Evolutionary conservation across 345 rosid species (phyloP).

Genomic region (Eucalyptus erythrocorys): DNA sequence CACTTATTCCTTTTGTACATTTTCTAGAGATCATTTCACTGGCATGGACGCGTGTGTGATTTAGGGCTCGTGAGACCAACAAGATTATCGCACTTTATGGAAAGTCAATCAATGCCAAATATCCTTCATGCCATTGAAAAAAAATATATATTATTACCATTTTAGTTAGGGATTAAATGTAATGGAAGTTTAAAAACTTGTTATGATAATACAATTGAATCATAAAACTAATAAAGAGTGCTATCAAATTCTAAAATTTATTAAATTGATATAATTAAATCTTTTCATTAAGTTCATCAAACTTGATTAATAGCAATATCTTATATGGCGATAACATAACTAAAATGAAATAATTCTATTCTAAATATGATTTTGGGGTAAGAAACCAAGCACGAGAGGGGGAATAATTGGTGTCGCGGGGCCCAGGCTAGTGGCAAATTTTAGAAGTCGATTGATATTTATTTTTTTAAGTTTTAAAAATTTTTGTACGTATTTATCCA

Average conservation of each 20-base stretch:
- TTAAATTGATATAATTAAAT: too few relatives aligned
- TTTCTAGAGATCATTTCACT: not conserved
- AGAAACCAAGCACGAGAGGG: not conserved
- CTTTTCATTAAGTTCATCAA: too few relatives aligned
- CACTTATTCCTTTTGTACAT: not conserved
- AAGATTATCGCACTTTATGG: not conserved
- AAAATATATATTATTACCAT: not conserved
- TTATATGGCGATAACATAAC: too few relatives aligned
- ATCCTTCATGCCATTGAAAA: not conserved
- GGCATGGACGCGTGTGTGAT: not conserved
- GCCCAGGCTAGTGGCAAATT: not conserved
- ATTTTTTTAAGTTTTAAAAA: too few relatives aligned
- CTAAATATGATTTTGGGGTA: too few relatives aligned
- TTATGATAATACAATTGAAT: accelerated
- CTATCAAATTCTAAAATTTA: accelerated
- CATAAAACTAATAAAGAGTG: accelerated
- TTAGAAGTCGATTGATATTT: not conserved
- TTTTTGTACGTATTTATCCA: too few relatives aligned
- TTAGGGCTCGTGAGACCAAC: accelerated
- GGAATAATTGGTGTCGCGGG: not conserved
- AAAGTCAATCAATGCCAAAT: not conserved
- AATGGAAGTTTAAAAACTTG: accelerated
- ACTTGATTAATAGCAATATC: too few relatives aligned
- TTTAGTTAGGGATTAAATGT: not conserved
- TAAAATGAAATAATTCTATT: too few relatives aligned